Conservation (phyloP, 1,284 basidiomycete species). For the Sutorius eximius region DNA sequence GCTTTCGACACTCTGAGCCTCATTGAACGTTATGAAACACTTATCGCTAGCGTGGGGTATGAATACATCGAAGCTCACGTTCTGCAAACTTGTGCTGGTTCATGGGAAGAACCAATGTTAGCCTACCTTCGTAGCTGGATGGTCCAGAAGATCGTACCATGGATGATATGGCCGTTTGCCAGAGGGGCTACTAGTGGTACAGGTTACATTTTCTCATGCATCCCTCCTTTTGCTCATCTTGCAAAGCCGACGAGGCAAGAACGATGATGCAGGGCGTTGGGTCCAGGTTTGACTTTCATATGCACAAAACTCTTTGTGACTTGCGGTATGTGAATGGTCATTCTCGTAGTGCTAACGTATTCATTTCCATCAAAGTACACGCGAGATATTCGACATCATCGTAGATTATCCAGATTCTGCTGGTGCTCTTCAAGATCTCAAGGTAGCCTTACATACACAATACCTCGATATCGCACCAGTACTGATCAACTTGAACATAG, state of each 20-base stretch:
- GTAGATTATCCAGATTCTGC: slow-evolving; percentile 89
- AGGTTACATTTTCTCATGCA: slow-evolving; percentile 18
- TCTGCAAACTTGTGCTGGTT: slow-evolving; percentile 58
- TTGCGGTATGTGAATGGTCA: slow-evolving; percentile 58
- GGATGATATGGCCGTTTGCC: slow-evolving; percentile 81
- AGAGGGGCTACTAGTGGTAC: slow-evolving; percentile 59
- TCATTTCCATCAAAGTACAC: slow-evolving; percentile 53
- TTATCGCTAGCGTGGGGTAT: slow-evolving; percentile 81
- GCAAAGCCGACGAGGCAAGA: slow-evolving; percentile 65
- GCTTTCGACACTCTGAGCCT: slow-evolving; percentile 75
- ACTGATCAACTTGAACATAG: slow-evolving; percentile 35
- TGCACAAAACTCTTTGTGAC: slow-evolving; percentile 86
- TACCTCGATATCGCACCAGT: background rate
- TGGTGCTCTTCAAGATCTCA: slow-evolving; percentile 86
- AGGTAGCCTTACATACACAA: slow-evolving; percentile 43
- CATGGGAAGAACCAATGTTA: slow-evolving; percentile 72
- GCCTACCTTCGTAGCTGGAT: slow-evolving; percentile 70
- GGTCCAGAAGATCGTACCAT: slow-evolving; percentile 73
- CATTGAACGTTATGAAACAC: slow-evolving; percentile 81
- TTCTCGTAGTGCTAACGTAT: background rate
- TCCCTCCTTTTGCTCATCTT: slow-evolving; percentile 21
- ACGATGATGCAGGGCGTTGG: slow-evolving; percentile 78
- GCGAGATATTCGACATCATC: slow-evolving; percentile 94
- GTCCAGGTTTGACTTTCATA: slow-evolving; percentile 86
- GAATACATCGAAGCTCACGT: slow-evolving; percentile 81